Evolutionary conservation across 495 filamentous ascomycete genomes (phyloP).

Genomic region (Mytilinidion resinicola): DNA sequence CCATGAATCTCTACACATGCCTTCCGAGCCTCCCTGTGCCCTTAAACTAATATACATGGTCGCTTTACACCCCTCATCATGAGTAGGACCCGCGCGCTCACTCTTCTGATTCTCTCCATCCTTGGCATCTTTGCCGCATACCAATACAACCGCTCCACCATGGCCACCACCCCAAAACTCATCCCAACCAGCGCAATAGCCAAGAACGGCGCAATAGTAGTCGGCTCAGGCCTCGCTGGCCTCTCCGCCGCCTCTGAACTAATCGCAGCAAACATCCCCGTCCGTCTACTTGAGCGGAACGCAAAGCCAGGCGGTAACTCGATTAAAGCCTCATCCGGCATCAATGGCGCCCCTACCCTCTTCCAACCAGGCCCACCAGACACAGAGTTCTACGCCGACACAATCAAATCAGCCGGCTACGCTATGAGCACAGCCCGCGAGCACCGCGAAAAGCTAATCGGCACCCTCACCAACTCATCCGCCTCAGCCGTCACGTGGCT

Average conservation of each 20-base stretch:
- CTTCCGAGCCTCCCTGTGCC: not conserved
- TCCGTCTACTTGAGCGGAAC: constrained; percentile 49
- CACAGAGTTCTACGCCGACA: constrained; percentile 47
- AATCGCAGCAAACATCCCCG: constrained; percentile 39
- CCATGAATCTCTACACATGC: not conserved
- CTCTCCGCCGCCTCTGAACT: constrained; percentile 46
- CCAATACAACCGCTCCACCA: constrained; percentile 3
- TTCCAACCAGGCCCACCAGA: constrained; percentile 41
- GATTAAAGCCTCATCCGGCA: constrained; percentile 58
- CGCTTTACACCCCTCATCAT: not conserved
- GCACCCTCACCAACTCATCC: constrained; percentile 38
- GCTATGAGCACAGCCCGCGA: constrained; percentile 6
- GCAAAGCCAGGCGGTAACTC: constrained; percentile 55
- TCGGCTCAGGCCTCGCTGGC: constrained; percentile 49
- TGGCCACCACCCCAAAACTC: not conserved
- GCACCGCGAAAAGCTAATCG: constrained; percentile 41
- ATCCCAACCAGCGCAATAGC: not conserved
- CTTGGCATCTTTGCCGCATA: not conserved
- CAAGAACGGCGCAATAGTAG: constrained; percentile 38
- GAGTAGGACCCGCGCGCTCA: constrained; percentile 10
- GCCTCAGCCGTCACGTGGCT: constrained; percentile 48
- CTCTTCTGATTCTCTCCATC: constrained; percentile 2
- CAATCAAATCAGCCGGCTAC: constrained; percentile 42
- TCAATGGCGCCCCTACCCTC: constrained; percentile 52
- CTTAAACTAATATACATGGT: not conserved